phyloP scores from a whole-genome alignment of 2,329 filamentous ascomycete genomes.

The Cladobotryum mycophilum region DNA sequence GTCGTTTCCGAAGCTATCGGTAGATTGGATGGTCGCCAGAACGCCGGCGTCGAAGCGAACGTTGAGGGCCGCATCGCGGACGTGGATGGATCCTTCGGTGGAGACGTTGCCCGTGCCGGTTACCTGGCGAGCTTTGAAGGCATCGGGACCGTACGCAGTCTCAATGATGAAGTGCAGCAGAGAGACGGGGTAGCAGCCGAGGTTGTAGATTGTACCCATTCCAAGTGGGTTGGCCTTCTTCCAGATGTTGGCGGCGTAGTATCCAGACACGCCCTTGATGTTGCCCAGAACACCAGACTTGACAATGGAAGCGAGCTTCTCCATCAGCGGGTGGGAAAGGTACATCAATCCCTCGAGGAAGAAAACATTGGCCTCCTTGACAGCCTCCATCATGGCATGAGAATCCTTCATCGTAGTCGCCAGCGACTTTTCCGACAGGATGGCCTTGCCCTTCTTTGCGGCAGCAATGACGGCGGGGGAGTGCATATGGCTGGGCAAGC shows the following conservation, averaged over 20 bases:
- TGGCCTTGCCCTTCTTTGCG: slow-evolving; percentile 18
- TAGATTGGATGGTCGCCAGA: slow-evolving; percentile 21
- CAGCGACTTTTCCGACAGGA: slow-evolving; percentile 23
- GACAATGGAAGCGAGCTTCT: slow-evolving; percentile 18
- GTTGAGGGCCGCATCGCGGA: slow-evolving; percentile 18
- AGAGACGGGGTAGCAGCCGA: slow-evolving; percentile 23
- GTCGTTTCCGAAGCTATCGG: slow-evolving; percentile 22
- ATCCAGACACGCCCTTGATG: slow-evolving; percentile 18
- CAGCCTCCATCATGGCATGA: slow-evolving; percentile 17
- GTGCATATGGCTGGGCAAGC: slow-evolving; percentile 22
- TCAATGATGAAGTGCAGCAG: slow-evolving; percentile 21
- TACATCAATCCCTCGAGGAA: slow-evolving; percentile 25
- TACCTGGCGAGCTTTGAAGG: slow-evolving; percentile 15
- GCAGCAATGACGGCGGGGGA: slow-evolving; percentile 20
- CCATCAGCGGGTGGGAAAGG: slow-evolving; percentile 20
- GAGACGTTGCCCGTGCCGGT: slow-evolving; percentile 19
- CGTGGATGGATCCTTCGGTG: slow-evolving; percentile 15
- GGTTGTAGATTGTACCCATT: slow-evolving; percentile 24
- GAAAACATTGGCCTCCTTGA: slow-evolving; percentile 17
- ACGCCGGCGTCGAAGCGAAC: slow-evolving; percentile 19
- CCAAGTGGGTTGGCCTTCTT: slow-evolving; percentile 22
- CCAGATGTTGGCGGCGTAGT: slow-evolving; percentile 24
- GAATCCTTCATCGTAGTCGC: slow-evolving; percentile 22
- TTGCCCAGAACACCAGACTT: slow-evolving; percentile 16
- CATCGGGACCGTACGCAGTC: slow-evolving; percentile 16